phyloP scores from a whole-genome alignment of 2,329 filamentous ascomycete genomes.

The Talaromyces pinophilus region DNA sequence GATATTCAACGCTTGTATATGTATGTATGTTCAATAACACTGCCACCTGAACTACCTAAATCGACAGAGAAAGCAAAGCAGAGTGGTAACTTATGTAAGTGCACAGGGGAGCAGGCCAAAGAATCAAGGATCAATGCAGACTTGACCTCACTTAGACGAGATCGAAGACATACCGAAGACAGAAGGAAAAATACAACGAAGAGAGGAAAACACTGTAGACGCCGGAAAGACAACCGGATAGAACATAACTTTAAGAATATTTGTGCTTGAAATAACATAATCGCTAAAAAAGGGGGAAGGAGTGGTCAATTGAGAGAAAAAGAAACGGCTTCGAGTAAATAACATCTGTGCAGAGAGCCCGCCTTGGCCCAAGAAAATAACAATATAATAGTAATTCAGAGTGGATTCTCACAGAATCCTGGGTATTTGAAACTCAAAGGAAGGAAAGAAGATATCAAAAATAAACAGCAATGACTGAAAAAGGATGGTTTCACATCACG shows the following conservation, averaged over 20 bases:
- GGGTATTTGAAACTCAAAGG: slow-evolving; percentile 22
- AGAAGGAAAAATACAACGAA: not conserved
- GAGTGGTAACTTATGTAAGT: not conserved
- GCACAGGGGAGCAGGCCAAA: not conserved
- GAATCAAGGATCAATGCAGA: slow-evolving; percentile 9
- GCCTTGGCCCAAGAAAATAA: slow-evolving; percentile 5
- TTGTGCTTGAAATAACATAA: not conserved
- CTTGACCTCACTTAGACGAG: not conserved
- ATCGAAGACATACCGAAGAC: not conserved
- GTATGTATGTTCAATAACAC: not conserved
- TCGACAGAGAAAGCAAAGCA: not conserved
- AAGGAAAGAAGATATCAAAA: slow-evolving; percentile 1
- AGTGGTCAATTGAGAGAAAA: slow-evolving; percentile 7
- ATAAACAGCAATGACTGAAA: slow-evolving; percentile 22
- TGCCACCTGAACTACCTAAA: not conserved
- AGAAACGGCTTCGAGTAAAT: slow-evolving; percentile 11
- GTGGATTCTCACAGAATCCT: slow-evolving; percentile 7
- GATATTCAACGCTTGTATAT: not conserved
- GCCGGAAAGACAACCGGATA: slow-evolving; percentile 1
- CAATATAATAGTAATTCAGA: slow-evolving; percentile 11
- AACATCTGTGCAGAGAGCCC: slow-evolving; percentile 15
- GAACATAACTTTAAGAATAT: not conserved
- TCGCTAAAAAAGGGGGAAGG: not conserved
- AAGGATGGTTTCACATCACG: slow-evolving; percentile 62
- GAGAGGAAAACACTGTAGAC: slow-evolving; percentile 4